Evolutionary conservation across 495 filamentous ascomycete species (phyloP).

Genomic region (Penicillium cinerascens): DNA sequence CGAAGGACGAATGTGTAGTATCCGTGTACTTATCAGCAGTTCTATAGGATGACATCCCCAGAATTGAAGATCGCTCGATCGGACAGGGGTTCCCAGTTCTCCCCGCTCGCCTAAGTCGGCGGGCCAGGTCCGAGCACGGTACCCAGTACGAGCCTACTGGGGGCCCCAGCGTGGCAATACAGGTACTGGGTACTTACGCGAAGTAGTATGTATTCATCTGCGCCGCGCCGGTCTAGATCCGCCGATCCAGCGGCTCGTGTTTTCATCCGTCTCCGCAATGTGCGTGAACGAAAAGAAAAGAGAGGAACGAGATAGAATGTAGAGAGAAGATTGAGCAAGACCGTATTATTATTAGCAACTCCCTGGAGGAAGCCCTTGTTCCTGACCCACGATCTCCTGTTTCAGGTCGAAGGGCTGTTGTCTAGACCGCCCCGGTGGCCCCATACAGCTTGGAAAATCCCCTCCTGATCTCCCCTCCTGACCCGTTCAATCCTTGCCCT

Average conservation of each 20-base stretch:
- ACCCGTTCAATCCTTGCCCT: not conserved
- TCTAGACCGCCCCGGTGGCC: conserved; percentile 29
- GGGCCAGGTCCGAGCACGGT: not conserved
- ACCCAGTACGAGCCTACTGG: not conserved
- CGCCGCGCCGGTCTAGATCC: conserved; percentile 22
- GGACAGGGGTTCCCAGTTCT: not conserved
- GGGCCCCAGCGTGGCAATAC: not conserved
- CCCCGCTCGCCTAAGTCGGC: not conserved
- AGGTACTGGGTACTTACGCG: not conserved
- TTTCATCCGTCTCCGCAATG: conserved; percentile 8
- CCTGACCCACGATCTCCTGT: conserved; percentile 23
- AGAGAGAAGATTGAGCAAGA: not conserved
- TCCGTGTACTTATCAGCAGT: not conserved
- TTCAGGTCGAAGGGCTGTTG: conserved; percentile 13
- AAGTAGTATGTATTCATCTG: not conserved
- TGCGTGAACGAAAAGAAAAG: conserved; percentile 3
- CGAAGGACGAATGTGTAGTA: not conserved
- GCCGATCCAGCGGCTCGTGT: conserved; percentile 20
- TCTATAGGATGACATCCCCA: not conserved
- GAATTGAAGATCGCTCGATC: not conserved
- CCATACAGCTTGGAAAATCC: conserved; percentile 26
- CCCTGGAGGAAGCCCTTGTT: not conserved
- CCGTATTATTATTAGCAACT: not conserved
- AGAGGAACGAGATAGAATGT: not conserved
- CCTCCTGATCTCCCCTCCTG: conserved; percentile 16